These are phyloP conservation scores for Tuber umbilicatum DNA, from an alignment of 495 filamentous ascomycete species.

Conservation along the genomic window DNA sequence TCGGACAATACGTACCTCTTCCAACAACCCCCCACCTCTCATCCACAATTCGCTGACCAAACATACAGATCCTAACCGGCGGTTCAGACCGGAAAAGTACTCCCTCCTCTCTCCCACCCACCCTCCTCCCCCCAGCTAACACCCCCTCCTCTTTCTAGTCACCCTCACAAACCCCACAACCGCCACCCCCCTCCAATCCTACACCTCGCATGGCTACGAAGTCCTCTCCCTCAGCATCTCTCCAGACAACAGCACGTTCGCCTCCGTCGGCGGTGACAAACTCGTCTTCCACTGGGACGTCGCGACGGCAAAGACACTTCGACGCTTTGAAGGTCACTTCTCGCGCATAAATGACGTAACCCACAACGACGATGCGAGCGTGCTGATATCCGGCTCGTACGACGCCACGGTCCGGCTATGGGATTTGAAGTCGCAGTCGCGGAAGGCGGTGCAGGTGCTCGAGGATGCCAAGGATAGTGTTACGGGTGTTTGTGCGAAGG, in stretches of 20 bases:
- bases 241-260: constrained; percentile 72
- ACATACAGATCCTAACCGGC: constrained; percentile 66
- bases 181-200: constrained; percentile 66
- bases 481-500: constrained; percentile 52
- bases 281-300: constrained; percentile 94
- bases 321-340: constrained; percentile 67
- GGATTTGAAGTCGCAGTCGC: constrained; percentile 59
- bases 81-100: constrained; percentile 74
- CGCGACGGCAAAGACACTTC: constrained; percentile 61
- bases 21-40: not conserved
- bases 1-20: constrained; percentile 54
- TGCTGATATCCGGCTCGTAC: constrained; percentile 69
- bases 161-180: constrained; percentile 41
- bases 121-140: constrained; percentile 37
- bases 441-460: constrained; percentile 71
- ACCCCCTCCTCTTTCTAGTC: constrained; percentile 39
- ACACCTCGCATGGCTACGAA: constrained; percentile 81
- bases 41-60: constrained; percentile 33
- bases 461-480: constrained; percentile 73
- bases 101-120: constrained; percentile 51
- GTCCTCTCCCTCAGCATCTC: constrained; percentile 73
- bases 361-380: constrained; percentile 62
- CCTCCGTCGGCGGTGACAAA: constrained; percentile 77
- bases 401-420: constrained; percentile 81
- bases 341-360: constrained; percentile 66